Evolutionary conservation across 495 filamentous ascomycete genomes (phyloP), one percentile per base, ranked within the genome.

Genomic region (Lasiosphaeris hirsuta): DNA sequence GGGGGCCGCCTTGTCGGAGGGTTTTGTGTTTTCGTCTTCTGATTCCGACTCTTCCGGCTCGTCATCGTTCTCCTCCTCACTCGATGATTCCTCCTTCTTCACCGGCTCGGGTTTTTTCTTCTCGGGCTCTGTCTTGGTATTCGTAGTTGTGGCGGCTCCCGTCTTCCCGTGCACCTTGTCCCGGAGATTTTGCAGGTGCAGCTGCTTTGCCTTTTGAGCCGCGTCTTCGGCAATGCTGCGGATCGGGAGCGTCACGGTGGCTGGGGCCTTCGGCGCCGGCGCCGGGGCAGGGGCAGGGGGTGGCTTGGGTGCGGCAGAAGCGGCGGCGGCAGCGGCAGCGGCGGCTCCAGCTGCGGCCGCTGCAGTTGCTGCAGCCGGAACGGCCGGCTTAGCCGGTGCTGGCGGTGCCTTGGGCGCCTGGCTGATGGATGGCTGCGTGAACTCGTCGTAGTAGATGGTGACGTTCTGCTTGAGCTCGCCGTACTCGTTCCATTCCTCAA

Each of bases 401-500:
- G 53, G 41, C 1, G 69, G 67, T n/a, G 61, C 40, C 30, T 69
- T 67, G 23, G 72, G 67, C 3, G 65, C 71, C 62, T 75, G 69
- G 69, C 56, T 66, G 67, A 62, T 78, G 69, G 59, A 68, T 30
- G 66, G 79, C 53, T 71, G 73, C 48, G 75, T 70, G 77, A 76
- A 72, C 74, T 82, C 63, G 78, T 84, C 66, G 72, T 77, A 75
- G 73, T 75, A 76, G 62, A 81, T 74, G 42, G 68, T 86, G 53
- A 97, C 78, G 57, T 89, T 83, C 69, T 94, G 83, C 69, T 94
- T 92, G 54, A 98, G 81, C 76, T 97, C 94, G 66, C 89, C 93
- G 67, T 93, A 96, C 65, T 98, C 94, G 73, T 98, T 98, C 95
- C 95, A 97, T 68, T 97, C 94, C 75, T 98, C 94, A 54, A 96